Percentiles rank a stretch among this genome's conserved stretches.
These are phyloP conservation scores for Chlorella sorokiniana DNA, from an alignment of 139 green algal species.

Conservation along the genomic window DNA sequence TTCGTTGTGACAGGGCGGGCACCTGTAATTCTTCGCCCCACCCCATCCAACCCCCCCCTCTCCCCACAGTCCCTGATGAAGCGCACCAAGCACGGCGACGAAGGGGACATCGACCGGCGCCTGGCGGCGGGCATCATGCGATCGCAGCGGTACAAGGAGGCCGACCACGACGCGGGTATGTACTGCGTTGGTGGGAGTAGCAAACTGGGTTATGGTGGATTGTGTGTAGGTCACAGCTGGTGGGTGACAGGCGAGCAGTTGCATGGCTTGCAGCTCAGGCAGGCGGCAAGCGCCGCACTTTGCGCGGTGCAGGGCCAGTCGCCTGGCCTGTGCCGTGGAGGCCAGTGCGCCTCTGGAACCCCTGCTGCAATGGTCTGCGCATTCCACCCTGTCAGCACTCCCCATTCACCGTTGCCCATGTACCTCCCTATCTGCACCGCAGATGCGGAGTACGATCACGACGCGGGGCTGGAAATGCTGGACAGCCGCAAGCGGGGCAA, in stretches of 20 bases:
- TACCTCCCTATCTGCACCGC: neutral
- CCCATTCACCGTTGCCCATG: too few relatives aligned
- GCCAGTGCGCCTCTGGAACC: neutral
- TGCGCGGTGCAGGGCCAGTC: too few relatives aligned
- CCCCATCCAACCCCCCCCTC: neutral
- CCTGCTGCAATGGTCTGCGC: neutral
- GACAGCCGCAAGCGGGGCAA: conserved; percentile 32
- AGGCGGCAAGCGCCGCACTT: too few relatives aligned
- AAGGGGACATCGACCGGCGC: conserved; percentile 71
- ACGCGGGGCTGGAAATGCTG: conserved; percentile 83
- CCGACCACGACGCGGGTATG: conserved; percentile 35
- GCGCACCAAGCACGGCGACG: conserved; percentile 63
- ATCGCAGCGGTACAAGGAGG: conserved; percentile 37
- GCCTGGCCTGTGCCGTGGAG: too few relatives aligned
- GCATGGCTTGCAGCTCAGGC: too few relatives aligned
- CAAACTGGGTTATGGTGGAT: conserved; percentile 11
- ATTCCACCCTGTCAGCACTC: neutral
- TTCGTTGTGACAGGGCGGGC: too few relatives aligned
- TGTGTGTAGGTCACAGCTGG: neutral
- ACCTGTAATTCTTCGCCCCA: too few relatives aligned
- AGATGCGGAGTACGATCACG: conserved; percentile 96
- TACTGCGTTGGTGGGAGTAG: too few relatives aligned
- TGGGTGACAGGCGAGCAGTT: neutral
- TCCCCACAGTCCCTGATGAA: conserved; percentile 77
- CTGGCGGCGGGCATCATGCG: conserved; percentile 78